Base-by-base conservation (phyloP, 2,329 filamentous ascomycete species). In the Claviceps purpurea region DNA sequence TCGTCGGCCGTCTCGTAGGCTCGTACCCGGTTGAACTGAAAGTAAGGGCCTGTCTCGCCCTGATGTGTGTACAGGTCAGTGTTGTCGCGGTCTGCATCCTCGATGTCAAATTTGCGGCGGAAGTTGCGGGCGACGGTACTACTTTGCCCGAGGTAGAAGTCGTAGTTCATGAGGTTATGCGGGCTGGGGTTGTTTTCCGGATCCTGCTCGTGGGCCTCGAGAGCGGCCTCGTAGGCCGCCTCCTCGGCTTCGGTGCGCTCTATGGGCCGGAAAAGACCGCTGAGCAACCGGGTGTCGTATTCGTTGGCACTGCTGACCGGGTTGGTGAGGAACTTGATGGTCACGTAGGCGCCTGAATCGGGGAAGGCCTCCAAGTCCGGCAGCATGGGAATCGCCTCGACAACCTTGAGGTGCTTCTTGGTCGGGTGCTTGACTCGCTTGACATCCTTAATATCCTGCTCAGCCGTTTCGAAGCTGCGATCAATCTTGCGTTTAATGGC, bases 341-440 rank as follows among this genome's bases (percentile, higher is more conserved):
- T 80, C 56, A 84, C 78, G 61, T 85, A 86, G 55, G 81, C 81
- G 51, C 82, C 82, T 2, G 78, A 79, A 64, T 86, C 82, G 47
- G 82, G 81, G 69, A 84, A 84, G n/a, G 80, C 77, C 54, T 83
- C 78, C 43, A 82, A 72, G 60, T 86, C 82, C 5, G 82, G 82
- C 18, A 85, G 65, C 41, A 86, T 66, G 30, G 81, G 80, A 55
- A 74, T 77, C 18, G 77, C 76, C 44, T 82, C 77, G 16, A 82
- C 72, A 3, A 83, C 68, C 59, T 75, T 76, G 54, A 84, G 65
- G 56, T 78, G 63, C 58, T 70, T 75, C 66, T 81, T 82, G 47
- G 73, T 73, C 4, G 78, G 81, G 60, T 83, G 80, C 58, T 72
- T 76, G 56, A 82, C 69, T 42, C 72, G 70, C 56, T 66, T 73